These are phyloP conservation scores for Grosmannia huntii DNA, from an alignment of 2,329 filamentous ascomycete species.

Conservation along the genomic window DNA sequence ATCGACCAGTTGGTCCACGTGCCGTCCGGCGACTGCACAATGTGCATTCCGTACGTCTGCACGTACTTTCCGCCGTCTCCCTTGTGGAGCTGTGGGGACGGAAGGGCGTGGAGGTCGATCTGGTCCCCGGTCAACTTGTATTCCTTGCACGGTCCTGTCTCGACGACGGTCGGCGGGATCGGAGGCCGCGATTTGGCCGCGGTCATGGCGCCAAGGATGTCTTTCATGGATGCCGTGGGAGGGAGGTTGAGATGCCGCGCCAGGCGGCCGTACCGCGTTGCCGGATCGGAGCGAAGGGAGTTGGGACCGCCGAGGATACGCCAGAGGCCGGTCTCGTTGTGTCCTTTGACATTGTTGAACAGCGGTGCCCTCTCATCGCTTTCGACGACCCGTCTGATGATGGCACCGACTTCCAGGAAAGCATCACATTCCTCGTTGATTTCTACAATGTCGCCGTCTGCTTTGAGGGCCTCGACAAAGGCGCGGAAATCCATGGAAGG, in stretches of 20 bases:
- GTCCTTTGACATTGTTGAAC: conserved; percentile 37
- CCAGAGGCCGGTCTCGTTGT: conserved; percentile 28
- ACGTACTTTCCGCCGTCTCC: conserved; percentile 36
- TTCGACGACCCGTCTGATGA: conserved; percentile 31
- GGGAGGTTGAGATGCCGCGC: conserved; percentile 28
- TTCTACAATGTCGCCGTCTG: conserved; percentile 30
- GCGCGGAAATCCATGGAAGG: conserved; percentile 26
- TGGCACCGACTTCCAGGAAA: conserved; percentile 32
- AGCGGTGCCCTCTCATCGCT: conserved; percentile 32
- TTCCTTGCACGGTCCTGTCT: conserved; percentile 30
- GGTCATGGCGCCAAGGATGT: conserved; percentile 30
- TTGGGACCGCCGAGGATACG: conserved; percentile 33
- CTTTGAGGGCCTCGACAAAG: conserved; percentile 29
- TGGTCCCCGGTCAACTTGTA: conserved; percentile 22
- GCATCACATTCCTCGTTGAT: conserved; percentile 30
- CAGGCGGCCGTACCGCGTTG: conserved; percentile 26
- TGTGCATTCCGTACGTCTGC: conserved; percentile 36
- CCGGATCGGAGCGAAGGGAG: conserved; percentile 20
- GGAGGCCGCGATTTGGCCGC: conserved; percentile 20
- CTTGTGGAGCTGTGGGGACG: conserved; percentile 28
- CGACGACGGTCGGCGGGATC: conserved; percentile 21
- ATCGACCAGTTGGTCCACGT: conserved; percentile 36
- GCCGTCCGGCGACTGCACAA: conserved; percentile 30
- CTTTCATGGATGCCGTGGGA: conserved; percentile 22
- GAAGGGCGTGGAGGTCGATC: conserved; percentile 29